phyloP scores from a whole-genome alignment of 495 filamentous ascomycete species.

The Neurospora sp. region DNA sequence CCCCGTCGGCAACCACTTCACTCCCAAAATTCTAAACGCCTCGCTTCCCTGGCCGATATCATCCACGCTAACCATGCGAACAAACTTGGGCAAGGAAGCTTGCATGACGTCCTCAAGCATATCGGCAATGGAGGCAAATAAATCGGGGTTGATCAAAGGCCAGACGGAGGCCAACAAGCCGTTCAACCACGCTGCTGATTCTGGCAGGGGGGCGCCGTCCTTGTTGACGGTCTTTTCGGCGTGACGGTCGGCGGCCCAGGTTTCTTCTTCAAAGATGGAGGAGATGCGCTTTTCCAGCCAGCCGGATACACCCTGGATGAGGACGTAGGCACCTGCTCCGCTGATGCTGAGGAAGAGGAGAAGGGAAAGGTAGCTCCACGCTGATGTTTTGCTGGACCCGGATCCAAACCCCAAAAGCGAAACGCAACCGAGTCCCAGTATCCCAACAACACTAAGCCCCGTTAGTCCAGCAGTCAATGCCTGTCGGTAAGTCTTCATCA shows the following conservation, averaged over 20 bases:
- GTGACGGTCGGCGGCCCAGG: slow-evolving; percentile 48
- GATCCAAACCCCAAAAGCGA: neutral
- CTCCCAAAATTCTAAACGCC: slow-evolving; percentile 50
- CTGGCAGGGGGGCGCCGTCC: slow-evolving; percentile 35
- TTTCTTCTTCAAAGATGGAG: slow-evolving; percentile 48
- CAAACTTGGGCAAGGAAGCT: slow-evolving; percentile 49
- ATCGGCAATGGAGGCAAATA: slow-evolving; percentile 53
- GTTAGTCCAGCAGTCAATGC: slow-evolving; percentile 16
- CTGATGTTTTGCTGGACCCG: neutral
- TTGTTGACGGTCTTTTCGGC: slow-evolving; percentile 30
- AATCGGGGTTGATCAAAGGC: slow-evolving; percentile 60
- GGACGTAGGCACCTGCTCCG: slow-evolving; percentile 15
- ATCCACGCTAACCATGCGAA: slow-evolving; percentile 59
- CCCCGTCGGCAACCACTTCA: slow-evolving; percentile 56
- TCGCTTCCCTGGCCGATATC: slow-evolving; percentile 63
- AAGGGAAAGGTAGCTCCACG: neutral
- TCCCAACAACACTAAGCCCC: neutral
- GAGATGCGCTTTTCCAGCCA: slow-evolving; percentile 45
- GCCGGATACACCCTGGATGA: slow-evolving; percentile 35
- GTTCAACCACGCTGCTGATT: slow-evolving; percentile 59
- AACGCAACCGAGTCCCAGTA: neutral
- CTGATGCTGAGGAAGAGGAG: slow-evolving; percentile 15
- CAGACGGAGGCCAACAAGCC: slow-evolving; percentile 51
- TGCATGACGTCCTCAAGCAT: slow-evolving; percentile 67
- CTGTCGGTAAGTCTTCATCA: slow-evolving; percentile 35